Conservation (phyloP, 768 basidiomycete genomes). For the Lactarius indigo region DNA sequence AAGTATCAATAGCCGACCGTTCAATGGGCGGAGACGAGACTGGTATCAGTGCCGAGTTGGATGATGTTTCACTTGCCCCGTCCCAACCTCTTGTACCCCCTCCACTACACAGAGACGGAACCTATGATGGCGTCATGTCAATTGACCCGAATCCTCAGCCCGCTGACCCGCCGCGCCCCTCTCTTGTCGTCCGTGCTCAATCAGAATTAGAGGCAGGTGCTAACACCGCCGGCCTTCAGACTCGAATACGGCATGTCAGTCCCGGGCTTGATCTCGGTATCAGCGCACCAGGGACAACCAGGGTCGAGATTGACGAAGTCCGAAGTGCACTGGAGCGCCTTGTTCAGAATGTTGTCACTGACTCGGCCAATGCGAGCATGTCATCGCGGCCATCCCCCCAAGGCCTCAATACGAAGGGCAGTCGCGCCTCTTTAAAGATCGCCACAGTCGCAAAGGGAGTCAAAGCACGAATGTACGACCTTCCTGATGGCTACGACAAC, state of each 20-base stretch:
- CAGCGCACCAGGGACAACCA: slow-evolving; percentile 13
- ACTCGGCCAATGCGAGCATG: slow-evolving; percentile 11
- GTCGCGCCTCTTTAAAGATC: slow-evolving; percentile 26
- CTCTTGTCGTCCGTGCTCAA: slow-evolving; percentile 27
- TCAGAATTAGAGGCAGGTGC: slow-evolving; percentile 25
- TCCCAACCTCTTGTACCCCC: not conserved
- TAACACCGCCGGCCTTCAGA: slow-evolving; percentile 23
- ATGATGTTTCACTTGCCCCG: not conserved
- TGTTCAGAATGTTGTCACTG: slow-evolving; percentile 35
- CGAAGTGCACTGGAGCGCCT: slow-evolving; percentile 41
- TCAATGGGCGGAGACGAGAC: slow-evolving; percentile 1
- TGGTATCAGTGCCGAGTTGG: not conserved
- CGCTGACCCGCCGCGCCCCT: slow-evolving; percentile 35
- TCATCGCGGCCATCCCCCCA: slow-evolving; percentile 15
- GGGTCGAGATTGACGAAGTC: slow-evolving; percentile 35
- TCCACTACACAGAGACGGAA: slow-evolving; percentile 24
- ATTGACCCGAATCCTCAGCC: slow-evolving; percentile 34
- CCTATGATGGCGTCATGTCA: slow-evolving; percentile 35
- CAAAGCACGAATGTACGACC: slow-evolving; percentile 33
- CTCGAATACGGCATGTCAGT: slow-evolving; percentile 23
- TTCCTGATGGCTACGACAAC: slow-evolving; percentile 29
- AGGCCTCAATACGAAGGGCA: slow-evolving; percentile 24
- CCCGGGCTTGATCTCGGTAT: slow-evolving; percentile 16
- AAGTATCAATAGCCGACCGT: not conserved
- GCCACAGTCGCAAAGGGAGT: slow-evolving; percentile 36